Conservation (phyloP, 139 green algal genomes). For the Chlorella sorokiniana region DNA sequence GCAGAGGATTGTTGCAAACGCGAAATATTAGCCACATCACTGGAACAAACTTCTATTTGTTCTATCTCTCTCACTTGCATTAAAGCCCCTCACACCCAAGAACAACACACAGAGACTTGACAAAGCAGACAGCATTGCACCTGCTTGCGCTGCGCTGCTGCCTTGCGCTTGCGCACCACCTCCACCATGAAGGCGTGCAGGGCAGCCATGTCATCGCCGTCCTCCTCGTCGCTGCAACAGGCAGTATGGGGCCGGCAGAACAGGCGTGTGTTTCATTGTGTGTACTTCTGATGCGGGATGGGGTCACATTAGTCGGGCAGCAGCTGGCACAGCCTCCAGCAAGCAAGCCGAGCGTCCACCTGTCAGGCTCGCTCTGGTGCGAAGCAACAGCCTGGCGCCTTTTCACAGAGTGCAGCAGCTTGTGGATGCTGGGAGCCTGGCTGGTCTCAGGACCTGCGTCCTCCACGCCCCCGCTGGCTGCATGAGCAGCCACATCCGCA, state of each 20-base stretch:
- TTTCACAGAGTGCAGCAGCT: slow-evolving; percentile 23
- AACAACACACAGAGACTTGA: too few species aligned
- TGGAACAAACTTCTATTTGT: too few species aligned
- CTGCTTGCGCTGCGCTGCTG: slow-evolving; percentile 6
- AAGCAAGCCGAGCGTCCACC: not conserved
- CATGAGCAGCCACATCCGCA: not conserved
- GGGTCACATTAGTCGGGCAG: too few species aligned
- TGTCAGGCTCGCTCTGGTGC: not conserved
- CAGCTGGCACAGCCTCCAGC: too few species aligned
- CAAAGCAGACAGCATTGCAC: too few species aligned
- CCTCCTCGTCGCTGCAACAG: slow-evolving; percentile 18
- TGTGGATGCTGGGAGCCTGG: slow-evolving; percentile 19
- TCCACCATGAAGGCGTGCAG: slow-evolving; percentile 24
- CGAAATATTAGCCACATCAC: too few species aligned
- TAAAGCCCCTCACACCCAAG: too few species aligned
- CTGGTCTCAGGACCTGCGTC: not conserved
- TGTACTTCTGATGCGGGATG: too few species aligned
- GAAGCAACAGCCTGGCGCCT: not conserved
- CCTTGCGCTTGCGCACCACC: slow-evolving; percentile 25
- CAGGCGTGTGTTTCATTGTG: too few species aligned
- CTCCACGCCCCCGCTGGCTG: not conserved
- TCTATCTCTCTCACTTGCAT: too few species aligned
- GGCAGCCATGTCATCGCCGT: not conserved
- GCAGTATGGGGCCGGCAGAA: not conserved
- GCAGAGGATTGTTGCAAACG: not conserved